Evolutionary conservation across 1,284 basidiomycete genomes (phyloP).

Genomic region (Porodaedalea pini): DNA sequence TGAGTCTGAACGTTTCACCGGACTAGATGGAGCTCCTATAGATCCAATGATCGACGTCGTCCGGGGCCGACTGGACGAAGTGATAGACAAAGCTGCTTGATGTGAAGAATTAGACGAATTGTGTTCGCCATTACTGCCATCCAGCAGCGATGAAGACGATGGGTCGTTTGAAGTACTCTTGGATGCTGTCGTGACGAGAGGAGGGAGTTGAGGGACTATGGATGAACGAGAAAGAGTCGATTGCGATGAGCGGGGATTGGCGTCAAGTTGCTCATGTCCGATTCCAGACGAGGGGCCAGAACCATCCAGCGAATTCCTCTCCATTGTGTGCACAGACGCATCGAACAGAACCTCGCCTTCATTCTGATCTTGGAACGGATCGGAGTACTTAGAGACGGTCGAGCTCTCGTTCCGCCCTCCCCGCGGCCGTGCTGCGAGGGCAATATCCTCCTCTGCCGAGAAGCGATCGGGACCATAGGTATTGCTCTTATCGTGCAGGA

Average conservation of each 20-base stretch:
- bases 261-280: not conserved
- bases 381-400: constrained; percentile 38
- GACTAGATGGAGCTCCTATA: constrained; percentile 5
- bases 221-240: constrained; percentile 4
- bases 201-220: not conserved
- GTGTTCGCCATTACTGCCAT: constrained; percentile 2
- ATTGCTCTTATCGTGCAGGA: constrained; percentile 23
- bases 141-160: constrained; percentile 1
- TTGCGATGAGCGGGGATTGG: constrained; percentile 30
- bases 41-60: constrained; percentile 21
- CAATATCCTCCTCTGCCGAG: constrained; percentile 25
- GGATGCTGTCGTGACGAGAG: not conserved
- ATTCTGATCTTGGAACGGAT: constrained; percentile 53
- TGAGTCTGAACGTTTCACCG: constrained; percentile 22
- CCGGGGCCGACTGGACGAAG: constrained; percentile 11
- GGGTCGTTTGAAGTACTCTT: constrained; percentile 5
- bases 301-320: not conserved
- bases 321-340: constrained; percentile 26
- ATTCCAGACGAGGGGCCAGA: not conserved
- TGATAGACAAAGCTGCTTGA: constrained; percentile 2
- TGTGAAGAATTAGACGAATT: constrained; percentile 9
- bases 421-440: constrained; percentile 27
- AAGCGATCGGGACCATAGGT: constrained; percentile 24
- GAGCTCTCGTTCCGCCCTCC: constrained; percentile 40
- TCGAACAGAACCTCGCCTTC: constrained; percentile 34